Conservation (phyloP, 139 green algal genomes). For the Zygnema circumcarinatum region DNA sequence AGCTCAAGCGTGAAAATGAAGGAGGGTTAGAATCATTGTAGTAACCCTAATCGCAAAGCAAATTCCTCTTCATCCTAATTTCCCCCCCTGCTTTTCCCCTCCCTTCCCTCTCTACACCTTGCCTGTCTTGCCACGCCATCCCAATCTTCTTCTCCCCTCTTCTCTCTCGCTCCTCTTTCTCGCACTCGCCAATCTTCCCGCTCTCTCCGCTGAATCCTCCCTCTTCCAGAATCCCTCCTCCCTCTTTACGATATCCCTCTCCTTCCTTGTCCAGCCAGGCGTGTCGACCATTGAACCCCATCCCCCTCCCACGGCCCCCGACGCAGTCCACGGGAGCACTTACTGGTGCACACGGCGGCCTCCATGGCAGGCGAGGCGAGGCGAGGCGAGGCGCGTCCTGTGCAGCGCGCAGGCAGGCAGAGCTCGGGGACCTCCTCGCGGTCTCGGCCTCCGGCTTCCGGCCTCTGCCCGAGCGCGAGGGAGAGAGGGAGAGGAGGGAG, state of each 20-base stretch:
- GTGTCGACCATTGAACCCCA: not conserved
- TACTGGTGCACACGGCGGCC: too few relatives aligned
- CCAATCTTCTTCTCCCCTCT: not conserved
- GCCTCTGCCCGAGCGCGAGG: too few relatives aligned
- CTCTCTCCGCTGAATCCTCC: not conserved
- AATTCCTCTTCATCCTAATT: not conserved
- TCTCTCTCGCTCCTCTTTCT: not conserved
- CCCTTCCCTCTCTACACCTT: not conserved
- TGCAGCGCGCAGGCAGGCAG: too few relatives aligned
- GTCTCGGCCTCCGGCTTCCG: too few relatives aligned
- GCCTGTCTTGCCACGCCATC: not conserved
- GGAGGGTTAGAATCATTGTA: too few relatives aligned
- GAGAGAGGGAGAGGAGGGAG: too few relatives aligned
- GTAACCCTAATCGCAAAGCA: too few relatives aligned
- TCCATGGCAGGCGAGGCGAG: too few relatives aligned
- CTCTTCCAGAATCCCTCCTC: not conserved
- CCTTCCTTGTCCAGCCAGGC: not conserved
- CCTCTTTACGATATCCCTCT: not conserved
- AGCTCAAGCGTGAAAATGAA: too few relatives aligned
- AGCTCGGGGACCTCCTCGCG: too few relatives aligned
- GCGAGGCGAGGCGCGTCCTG: too few relatives aligned
- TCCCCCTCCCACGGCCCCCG: not conserved
- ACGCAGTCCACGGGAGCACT: too few relatives aligned
- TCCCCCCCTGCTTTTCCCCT: not conserved
- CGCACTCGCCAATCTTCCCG: not conserved